Evolutionary conservation across 768 basidiomycete genomes (phyloP).

Genomic region (Amanita inopinata): DNA sequence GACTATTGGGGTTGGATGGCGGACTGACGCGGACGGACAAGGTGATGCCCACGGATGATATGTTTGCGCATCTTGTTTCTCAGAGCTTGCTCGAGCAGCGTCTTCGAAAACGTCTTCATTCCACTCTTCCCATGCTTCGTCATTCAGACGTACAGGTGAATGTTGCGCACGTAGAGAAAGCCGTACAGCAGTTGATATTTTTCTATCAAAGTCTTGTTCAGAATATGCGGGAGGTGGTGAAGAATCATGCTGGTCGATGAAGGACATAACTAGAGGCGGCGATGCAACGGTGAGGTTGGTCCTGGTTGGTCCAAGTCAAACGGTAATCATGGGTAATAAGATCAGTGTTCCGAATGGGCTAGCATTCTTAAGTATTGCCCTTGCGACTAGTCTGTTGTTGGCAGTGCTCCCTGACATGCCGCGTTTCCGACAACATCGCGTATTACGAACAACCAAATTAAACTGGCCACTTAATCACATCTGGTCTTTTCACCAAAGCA

Average conservation of each 20-base stretch:
- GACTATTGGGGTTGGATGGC: too few species aligned
- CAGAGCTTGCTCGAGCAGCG: slow-evolving; percentile 16
- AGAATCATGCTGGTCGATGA: slow-evolving; percentile 10
- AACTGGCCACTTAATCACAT: too few species aligned
- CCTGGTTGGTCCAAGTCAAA: too few species aligned
- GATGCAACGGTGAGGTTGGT: neutral
- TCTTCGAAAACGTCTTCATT: slow-evolving; percentile 30
- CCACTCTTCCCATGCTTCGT: slow-evolving; percentile 43
- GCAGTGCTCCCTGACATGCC: too few species aligned
- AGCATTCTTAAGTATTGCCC: too few species aligned
- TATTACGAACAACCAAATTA: too few species aligned
- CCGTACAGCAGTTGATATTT: slow-evolving; percentile 32
- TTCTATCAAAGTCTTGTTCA: slow-evolving; percentile 45
- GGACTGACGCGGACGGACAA: too few species aligned
- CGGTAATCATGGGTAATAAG: slow-evolving; percentile 1
- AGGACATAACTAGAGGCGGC: slow-evolving; percentile 4
- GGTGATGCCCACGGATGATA: too few species aligned
- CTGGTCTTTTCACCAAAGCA: too few species aligned
- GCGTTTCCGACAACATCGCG: too few species aligned
- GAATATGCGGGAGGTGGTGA: slow-evolving; percentile 36
- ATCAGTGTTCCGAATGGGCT: too few species aligned
- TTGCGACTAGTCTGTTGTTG: too few species aligned
- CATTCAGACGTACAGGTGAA: slow-evolving; percentile 16
- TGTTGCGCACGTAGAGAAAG: slow-evolving; percentile 26
- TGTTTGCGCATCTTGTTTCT: neutral